These are phyloP conservation scores for Grigorovia jiainica DNA, from an alignment of 805 yeast genomes.

Conservation along the genomic window DNA sequence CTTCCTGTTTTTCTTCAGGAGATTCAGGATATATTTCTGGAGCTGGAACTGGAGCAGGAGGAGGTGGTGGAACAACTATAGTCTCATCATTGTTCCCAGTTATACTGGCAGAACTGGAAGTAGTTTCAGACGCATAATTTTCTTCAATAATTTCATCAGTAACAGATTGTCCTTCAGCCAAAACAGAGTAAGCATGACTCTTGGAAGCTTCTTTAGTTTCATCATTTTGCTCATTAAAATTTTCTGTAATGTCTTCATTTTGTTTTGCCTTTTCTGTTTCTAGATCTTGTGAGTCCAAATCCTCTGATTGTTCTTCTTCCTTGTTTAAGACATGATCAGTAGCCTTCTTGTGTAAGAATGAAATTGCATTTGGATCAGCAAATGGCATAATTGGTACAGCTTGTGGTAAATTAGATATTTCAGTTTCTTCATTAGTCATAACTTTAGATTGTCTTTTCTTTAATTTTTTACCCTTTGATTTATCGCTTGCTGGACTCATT, in stretches of 20 bases:
- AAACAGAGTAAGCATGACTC: constrained; percentile 8
- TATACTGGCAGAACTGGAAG: background rate
- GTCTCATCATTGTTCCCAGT: background rate
- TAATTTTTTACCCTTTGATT: constrained; percentile 11
- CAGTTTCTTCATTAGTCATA: constrained; percentile 10
- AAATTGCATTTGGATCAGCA: constrained; percentile 32
- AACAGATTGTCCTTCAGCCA: constrained; percentile 2
- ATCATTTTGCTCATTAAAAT: background rate
- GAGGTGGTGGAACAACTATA: background rate
- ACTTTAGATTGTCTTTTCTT: constrained; percentile 16
- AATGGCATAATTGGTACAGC: constrained; percentile 49
- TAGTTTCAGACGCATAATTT: background rate
- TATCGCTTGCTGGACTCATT: constrained; percentile 15
- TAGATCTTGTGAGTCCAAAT: background rate
- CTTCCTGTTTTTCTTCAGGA: background rate
- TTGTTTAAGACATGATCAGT: constrained; percentile 5
- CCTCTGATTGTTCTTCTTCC: constrained; percentile 5
- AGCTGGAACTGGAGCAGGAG: background rate
- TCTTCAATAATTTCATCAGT: background rate
- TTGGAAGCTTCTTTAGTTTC: no score
- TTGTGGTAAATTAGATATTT: constrained; percentile 12
- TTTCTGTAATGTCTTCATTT: background rate
- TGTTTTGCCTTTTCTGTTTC: background rate
- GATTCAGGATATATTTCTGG: background rate
- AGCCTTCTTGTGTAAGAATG: constrained; percentile 15